Conservation (phyloP, 2,329 filamentous ascomycete genomes). For the Talaromyces sp. region DNA sequence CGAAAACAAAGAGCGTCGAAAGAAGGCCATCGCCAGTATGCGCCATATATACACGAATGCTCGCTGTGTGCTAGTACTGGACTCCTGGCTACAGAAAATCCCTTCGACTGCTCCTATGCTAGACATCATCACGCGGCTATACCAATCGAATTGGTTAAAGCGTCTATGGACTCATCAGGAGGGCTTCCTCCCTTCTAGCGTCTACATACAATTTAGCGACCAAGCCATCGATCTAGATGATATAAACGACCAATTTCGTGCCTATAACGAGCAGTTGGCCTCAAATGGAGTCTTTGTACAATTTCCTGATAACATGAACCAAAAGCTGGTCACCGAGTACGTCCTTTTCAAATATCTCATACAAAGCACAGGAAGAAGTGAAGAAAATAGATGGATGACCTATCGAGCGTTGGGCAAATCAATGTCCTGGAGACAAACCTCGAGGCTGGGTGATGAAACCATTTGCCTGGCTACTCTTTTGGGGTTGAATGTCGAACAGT, state of each 20-base stretch:
- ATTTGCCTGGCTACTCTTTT: conserved; percentile 15
- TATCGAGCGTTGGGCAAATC: conserved; percentile 6
- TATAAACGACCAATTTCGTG: background rate
- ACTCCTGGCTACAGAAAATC: conserved; percentile 15
- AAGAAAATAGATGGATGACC: background rate
- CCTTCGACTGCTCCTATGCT: conserved; percentile 1
- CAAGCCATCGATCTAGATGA: background rate
- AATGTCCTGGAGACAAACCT: conserved; percentile 13
- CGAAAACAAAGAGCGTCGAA: conserved; percentile 1
- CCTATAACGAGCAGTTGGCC: background rate
- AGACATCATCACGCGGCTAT: conserved; percentile 12
- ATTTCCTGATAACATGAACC: background rate
- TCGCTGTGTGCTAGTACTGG: conserved; percentile 17
- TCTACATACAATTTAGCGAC: conserved; percentile 14
- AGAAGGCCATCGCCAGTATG: conserved; percentile 13
- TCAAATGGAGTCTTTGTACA: background rate
- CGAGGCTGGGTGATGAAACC: conserved; percentile 12
- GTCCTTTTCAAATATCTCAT: background rate
- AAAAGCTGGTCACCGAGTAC: background rate
- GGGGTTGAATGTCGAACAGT: background rate
- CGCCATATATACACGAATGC: conserved; percentile 15
- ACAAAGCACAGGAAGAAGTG: background rate
- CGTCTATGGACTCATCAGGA: conserved; percentile 18
- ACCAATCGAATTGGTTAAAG: conserved; percentile 15
- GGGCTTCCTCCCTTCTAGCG: conserved; percentile 11